Conservation (phyloP, 148 eudicot species). For the Rhododendron ferrugineum region DNA sequence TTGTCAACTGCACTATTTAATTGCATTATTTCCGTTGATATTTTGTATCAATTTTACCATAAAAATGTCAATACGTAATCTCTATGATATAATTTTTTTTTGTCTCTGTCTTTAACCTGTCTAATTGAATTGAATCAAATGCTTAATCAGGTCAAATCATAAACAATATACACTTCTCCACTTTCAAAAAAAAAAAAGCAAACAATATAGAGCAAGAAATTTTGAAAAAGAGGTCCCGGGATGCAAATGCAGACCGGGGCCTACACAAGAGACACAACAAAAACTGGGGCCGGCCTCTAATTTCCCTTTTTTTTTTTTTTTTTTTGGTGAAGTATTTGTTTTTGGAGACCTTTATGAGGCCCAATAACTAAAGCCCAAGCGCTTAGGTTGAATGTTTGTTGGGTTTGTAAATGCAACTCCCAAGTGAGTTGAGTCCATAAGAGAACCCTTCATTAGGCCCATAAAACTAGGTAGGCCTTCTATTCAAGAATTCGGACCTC, state of each 20-base stretch:
- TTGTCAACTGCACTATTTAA: background rate
- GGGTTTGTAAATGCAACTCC: background rate
- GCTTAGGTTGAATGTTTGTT: background rate
- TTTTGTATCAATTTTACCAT: too few relatives aligned
- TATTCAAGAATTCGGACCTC: background rate
- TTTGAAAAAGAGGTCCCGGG: background rate
- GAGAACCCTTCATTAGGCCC: background rate
- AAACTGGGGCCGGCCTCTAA: too few relatives aligned
- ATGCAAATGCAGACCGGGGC: background rate
- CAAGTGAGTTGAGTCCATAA: background rate
- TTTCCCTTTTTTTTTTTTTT: too few relatives aligned
- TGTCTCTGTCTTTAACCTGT: too few relatives aligned
- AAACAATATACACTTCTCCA: too few relatives aligned
- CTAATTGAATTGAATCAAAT: too few relatives aligned
- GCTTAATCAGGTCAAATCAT: too few relatives aligned
- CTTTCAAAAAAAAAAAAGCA: too few relatives aligned
- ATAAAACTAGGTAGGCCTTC: background rate
- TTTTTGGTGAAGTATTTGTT: background rate
- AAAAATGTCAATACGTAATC: too few relatives aligned
- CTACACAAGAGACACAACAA: background rate
- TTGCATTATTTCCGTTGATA: too few relatives aligned
- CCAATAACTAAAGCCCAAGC: background rate
- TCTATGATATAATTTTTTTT: too few relatives aligned
- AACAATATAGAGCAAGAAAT: too few relatives aligned
- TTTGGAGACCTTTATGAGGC: background rate